These are phyloP conservation scores for Sclerotiophoma versabilis DNA, from an alignment of 2,329 filamentous ascomycete species.

Conservation along the genomic window DNA sequence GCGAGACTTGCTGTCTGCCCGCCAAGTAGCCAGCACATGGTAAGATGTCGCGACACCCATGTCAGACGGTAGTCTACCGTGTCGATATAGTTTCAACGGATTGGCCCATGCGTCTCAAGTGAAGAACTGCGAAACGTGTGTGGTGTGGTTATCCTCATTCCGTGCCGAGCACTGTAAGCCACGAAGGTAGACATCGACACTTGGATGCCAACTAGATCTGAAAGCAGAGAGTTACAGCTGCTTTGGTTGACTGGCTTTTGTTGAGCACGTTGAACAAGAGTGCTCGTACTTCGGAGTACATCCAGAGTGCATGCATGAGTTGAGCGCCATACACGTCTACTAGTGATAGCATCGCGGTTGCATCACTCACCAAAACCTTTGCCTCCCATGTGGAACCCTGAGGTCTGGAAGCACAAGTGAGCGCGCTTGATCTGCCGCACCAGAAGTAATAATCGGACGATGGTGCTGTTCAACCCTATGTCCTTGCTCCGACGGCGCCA, in stretches of 20 bases:
- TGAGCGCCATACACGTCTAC: constrained; percentile 3
- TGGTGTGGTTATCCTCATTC: background rate
- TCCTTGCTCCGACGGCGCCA: constrained; percentile 18
- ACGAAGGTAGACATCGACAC: background rate
- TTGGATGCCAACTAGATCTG: background rate
- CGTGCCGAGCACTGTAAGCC: background rate
- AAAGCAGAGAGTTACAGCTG: background rate
- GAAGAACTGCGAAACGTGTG: constrained; percentile 8
- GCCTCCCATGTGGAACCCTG: constrained; percentile 14
- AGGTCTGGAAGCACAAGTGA: constrained; percentile 14
- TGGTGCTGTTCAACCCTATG: constrained; percentile 5
- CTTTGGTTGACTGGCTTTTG: constrained; percentile 2
- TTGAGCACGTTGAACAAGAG: constrained; percentile 5
- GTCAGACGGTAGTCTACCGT: constrained; percentile 3
- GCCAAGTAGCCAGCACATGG: background rate
- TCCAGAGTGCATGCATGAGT: constrained; percentile 9
- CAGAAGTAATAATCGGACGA: constrained; percentile 8
- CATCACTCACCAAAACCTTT: constrained; percentile 11
- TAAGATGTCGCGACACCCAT: constrained; percentile 2
- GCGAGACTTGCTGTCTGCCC: constrained; percentile 4
- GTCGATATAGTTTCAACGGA: constrained; percentile 3
- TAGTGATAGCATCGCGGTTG: constrained; percentile 5
- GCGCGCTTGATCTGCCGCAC: constrained; percentile 17
- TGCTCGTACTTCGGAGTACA: constrained; percentile 6
- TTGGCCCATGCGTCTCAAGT: constrained; percentile 15